phyloP scores from a whole-genome alignment of 1,284 basidiomycete genomes.

The Austroboletus olivaceoglutinosus region DNA sequence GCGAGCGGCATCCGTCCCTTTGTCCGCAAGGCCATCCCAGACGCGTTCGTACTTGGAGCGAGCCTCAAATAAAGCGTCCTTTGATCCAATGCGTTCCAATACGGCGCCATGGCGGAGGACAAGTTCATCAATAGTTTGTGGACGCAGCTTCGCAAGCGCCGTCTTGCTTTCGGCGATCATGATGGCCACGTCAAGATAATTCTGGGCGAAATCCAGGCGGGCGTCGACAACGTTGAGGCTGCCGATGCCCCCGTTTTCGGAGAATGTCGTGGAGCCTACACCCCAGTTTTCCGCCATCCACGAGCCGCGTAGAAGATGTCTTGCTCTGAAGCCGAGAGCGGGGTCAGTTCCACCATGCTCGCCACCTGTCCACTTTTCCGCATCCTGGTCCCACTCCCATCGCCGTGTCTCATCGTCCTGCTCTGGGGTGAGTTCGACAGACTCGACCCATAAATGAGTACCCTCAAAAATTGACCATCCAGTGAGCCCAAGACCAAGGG shows the following conservation, averaged over 20 bases:
- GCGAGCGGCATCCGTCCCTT: slow-evolving; percentile 49
- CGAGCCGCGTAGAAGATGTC: slow-evolving; percentile 68
- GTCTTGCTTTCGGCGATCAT: slow-evolving; percentile 43
- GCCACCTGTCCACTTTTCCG: slow-evolving; percentile 74
- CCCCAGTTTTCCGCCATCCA: slow-evolving; percentile 80
- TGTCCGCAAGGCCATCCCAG: slow-evolving; percentile 47
- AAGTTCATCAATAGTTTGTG: slow-evolving; percentile 58
- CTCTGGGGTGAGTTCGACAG: slow-evolving; percentile 53
- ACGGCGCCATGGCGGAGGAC: slow-evolving; percentile 60
- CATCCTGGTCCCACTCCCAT: slow-evolving; percentile 76
- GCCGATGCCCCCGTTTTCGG: slow-evolving; percentile 37
- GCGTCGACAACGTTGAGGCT: slow-evolving; percentile 50
- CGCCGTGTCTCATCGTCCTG: slow-evolving; percentile 50
- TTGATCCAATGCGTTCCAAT: slow-evolving; percentile 66
- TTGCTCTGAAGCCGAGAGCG: slow-evolving; percentile 60
- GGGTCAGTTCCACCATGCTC: slow-evolving; percentile 70
- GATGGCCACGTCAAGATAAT: slow-evolving; percentile 54
- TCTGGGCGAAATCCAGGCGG: slow-evolving; percentile 51
- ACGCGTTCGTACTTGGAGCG: slow-evolving; percentile 63
- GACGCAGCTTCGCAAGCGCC: slow-evolving; percentile 40
- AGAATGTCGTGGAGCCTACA: slow-evolving; percentile 45
- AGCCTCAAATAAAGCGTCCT: slow-evolving; percentile 55
- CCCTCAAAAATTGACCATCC: slow-evolving; percentile 52
- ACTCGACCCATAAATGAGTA: slow-evolving; percentile 71
- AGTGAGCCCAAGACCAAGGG: slow-evolving; percentile 40